A percentile compares a stretch with the other conserved stretches of the same genome.
Evolutionary conservation across 805 yeast species (phyloP).

Genomic region (Suhomyces tanzawaensis): DNA sequence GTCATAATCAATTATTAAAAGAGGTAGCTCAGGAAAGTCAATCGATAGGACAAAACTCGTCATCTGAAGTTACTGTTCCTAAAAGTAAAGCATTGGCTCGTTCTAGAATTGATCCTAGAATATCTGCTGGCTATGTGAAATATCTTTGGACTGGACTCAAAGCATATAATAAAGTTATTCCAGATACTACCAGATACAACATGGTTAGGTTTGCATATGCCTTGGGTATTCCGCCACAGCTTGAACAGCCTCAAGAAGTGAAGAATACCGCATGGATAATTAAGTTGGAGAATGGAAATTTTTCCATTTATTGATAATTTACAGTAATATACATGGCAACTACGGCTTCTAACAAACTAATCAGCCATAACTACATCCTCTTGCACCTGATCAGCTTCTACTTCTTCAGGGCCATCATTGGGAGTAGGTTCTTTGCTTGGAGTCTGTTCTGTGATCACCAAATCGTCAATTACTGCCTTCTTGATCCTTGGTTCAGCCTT

Average conservation of each 20-base stretch:
- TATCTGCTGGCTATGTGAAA: conserved; percentile 22
- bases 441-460: conserved; percentile 24
- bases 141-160: conserved; percentile 35
- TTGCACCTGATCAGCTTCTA: conserved; percentile 5
- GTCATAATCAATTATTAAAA: conserved; percentile 1
- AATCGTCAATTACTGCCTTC: conserved; percentile 35
- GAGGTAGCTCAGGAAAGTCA: neutral
- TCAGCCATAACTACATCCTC: conserved; percentile 14
- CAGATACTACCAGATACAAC: conserved; percentile 37
- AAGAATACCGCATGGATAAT: conserved; percentile 32
- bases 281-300: conserved; percentile 3
- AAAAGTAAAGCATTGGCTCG: conserved; percentile 1
- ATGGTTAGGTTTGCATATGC: conserved; percentile 31
- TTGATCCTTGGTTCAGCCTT: conserved; percentile 13
- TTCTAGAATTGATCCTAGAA: conserved; percentile 20
- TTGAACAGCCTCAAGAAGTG: conserved; percentile 21
- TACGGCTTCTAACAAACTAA: conserved; percentile 1
- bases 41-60: neutral
- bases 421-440: conserved; percentile 1
- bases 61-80: neutral
- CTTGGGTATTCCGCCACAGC: conserved; percentile 24
- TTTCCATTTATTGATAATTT: conserved; percentile 2
- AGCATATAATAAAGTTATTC: conserved; percentile 39
- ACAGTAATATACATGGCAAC: neutral
- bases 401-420: neutral